A percentile compares a stretch with the other conserved stretches of the same genome.
Conservation (phyloP, 305 asterid species). For the Fraxinus angustifolia region DNA sequence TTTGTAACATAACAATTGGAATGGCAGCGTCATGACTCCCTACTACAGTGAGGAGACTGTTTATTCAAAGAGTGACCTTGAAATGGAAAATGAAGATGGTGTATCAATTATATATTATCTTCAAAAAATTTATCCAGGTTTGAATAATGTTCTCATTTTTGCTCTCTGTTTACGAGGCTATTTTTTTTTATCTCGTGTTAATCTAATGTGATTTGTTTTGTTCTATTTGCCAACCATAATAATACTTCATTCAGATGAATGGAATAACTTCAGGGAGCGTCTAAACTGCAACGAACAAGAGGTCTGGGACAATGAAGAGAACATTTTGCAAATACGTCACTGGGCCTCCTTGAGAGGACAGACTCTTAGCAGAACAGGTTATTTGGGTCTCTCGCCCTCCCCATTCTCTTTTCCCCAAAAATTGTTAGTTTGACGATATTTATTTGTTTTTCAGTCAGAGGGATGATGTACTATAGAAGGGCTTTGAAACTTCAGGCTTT, state of each 20-base stretch:
- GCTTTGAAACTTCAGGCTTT: slow-evolving; percentile 98
- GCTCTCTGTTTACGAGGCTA: slow-evolving; percentile 19
- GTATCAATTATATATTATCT: slow-evolving; percentile 86
- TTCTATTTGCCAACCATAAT: slow-evolving; percentile 11
- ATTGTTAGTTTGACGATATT: slow-evolving; percentile 20
- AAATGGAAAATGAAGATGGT: slow-evolving; percentile 98
- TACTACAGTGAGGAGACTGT: slow-evolving; percentile 99
- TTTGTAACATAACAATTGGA: slow-evolving; percentile 28
- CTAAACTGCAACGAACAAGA: slow-evolving; percentile 68
- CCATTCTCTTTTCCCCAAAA: slow-evolving; percentile 18
- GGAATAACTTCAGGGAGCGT: slow-evolving; percentile 94
- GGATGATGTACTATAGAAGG: slow-evolving; percentile 99
- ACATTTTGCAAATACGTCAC: slow-evolving; percentile 85
- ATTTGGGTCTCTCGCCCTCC: neutral
- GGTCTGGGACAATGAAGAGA: slow-evolving; percentile 84
- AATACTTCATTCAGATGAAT: slow-evolving; percentile 69
- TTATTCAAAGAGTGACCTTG: slow-evolving; percentile 91
- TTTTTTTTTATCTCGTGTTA: slow-evolving; percentile 6
- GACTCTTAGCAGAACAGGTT: slow-evolving; percentile 95
- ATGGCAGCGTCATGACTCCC: slow-evolving; percentile 93
- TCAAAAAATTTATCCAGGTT: slow-evolving; percentile 94
- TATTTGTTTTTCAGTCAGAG: slow-evolving; percentile 69
- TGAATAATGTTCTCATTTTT: slow-evolving; percentile 26
- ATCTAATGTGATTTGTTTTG: slow-evolving; percentile 10
- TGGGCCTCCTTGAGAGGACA: slow-evolving; percentile 99